Conservation (phyloP, 2,329 filamentous ascomycete genomes). For the Fusarium sublunatum region DNA sequence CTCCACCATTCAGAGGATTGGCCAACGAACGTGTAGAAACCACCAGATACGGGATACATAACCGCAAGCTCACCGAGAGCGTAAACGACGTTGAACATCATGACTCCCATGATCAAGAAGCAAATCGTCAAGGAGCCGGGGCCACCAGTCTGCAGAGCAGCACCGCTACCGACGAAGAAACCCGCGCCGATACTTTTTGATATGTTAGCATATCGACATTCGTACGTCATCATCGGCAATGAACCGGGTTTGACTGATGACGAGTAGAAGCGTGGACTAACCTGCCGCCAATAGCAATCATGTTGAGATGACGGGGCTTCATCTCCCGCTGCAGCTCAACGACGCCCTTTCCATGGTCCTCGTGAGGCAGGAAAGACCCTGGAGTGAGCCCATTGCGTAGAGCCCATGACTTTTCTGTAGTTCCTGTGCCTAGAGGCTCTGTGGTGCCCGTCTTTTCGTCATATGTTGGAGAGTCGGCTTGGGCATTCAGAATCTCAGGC, state of each 20-base stretch:
- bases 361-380: constrained; percentile 39
- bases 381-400: constrained; percentile 45
- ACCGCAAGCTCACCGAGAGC: constrained; percentile 65
- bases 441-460: constrained; percentile 37
- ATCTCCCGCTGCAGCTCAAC: constrained; percentile 43
- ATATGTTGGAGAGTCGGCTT: constrained; percentile 20
- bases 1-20: fast-evolving
- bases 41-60: constrained; percentile 61
- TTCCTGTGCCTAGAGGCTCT: constrained; percentile 3
- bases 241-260: constrained; percentile 13
- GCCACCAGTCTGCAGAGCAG: constrained; percentile 51
- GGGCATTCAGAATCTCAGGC: constrained; percentile 28
- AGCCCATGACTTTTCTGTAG: constrained; percentile 38
- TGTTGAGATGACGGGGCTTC: constrained; percentile 46
- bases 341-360: constrained; percentile 34
- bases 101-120: constrained; percentile 67
- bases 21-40: constrained; percentile 60
- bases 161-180: constrained; percentile 69
- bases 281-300: constrained; percentile 47
- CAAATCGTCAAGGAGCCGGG: constrained; percentile 59
- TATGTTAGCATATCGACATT: constrained; percentile 3
- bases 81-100: constrained; percentile 72
- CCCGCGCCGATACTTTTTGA: constrained; percentile 63
- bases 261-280: constrained; percentile 18
- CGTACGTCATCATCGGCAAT: constrained; percentile 12